These are phyloP conservation scores for Papilionanthe hybrid DNA, from an alignment of 116 monocot genomes.

Conservation along the genomic window DNA sequence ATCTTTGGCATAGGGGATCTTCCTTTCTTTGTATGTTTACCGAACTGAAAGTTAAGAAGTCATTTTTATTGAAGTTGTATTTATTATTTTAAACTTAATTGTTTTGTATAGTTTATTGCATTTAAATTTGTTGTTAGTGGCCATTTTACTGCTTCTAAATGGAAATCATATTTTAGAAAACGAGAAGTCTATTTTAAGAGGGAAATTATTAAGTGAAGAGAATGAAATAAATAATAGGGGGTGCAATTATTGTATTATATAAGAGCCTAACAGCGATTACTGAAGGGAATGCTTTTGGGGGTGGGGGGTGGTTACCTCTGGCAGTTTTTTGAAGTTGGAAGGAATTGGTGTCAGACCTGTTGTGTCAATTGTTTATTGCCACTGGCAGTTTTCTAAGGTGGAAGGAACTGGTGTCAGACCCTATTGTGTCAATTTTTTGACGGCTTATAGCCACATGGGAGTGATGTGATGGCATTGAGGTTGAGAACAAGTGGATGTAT, in stretches of 20 bases:
- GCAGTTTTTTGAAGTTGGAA: not conserved
- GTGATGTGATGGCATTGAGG: not conserved
- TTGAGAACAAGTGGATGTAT: not conserved
- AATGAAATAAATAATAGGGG: not conserved
- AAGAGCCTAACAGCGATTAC: not conserved
- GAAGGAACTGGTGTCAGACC: not conserved
- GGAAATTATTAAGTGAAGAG: too few species aligned
- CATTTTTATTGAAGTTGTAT: not conserved
- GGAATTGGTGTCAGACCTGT: not conserved
- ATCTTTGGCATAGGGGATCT: constrained; percentile 62
- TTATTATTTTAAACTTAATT: not conserved
- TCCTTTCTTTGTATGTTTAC: constrained; percentile 94
- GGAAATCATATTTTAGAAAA: not conserved
- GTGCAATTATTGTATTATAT: not conserved
- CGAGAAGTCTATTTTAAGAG: not conserved
- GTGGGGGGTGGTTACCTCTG: not conserved
- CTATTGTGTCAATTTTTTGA: not conserved
- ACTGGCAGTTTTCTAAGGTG: too few species aligned
- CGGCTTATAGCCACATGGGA: not conserved
- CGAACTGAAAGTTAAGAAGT: not conserved
- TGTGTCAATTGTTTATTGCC: not conserved
- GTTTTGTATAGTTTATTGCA: not conserved
- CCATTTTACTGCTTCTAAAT: not conserved
- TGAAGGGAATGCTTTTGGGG: not conserved
- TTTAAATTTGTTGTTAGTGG: not conserved